These are phyloP conservation scores for Lagenidium giganteum DNA, from an alignment of 352 stramenopile species.

Conservation along the genomic window DNA sequence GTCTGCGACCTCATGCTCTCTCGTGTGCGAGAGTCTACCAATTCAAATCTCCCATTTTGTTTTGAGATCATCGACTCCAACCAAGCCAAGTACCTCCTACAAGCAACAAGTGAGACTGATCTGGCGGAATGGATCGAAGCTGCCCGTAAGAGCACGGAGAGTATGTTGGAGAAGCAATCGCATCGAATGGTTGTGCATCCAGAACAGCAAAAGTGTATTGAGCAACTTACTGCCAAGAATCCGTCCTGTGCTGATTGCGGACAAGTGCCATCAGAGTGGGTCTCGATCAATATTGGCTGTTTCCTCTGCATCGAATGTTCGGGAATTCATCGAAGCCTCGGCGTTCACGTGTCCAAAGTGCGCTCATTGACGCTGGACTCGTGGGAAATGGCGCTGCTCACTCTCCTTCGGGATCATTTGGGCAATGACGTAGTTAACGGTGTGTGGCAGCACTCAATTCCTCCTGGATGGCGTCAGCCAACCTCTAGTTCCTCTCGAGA, in stretches of 20 bases:
- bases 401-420: constrained; percentile 57
- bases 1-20: constrained; percentile 82
- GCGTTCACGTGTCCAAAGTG: constrained; percentile 97
- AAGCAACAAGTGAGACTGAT: constrained; percentile 67
- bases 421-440: constrained; percentile 68
- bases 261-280: constrained; percentile 89
- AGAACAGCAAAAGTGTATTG: constrained; percentile 65
- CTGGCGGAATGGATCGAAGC: constrained; percentile 82
- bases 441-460: constrained; percentile 59
- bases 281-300: constrained; percentile 95
- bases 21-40: constrained; percentile 56
- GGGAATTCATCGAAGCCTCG: constrained; percentile 94
- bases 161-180: constrained; percentile 75
- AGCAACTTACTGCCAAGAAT: constrained; percentile 56
- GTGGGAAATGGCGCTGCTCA: constrained; percentile 78
- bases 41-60: constrained; percentile 51
- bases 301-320: constrained; percentile 97
- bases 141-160: constrained; percentile 73
- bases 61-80: constrained; percentile 85
- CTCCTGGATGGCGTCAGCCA: constrained; percentile 48
- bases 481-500: constrained; percentile 37
- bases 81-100: constrained; percentile 69
- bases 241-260: constrained; percentile 66
- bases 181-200: constrained; percentile 81
- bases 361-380: constrained; percentile 87